Evolutionary conservation across 768 basidiomycete species (phyloP).

Genomic region (Boletus pseudopeckii): DNA sequence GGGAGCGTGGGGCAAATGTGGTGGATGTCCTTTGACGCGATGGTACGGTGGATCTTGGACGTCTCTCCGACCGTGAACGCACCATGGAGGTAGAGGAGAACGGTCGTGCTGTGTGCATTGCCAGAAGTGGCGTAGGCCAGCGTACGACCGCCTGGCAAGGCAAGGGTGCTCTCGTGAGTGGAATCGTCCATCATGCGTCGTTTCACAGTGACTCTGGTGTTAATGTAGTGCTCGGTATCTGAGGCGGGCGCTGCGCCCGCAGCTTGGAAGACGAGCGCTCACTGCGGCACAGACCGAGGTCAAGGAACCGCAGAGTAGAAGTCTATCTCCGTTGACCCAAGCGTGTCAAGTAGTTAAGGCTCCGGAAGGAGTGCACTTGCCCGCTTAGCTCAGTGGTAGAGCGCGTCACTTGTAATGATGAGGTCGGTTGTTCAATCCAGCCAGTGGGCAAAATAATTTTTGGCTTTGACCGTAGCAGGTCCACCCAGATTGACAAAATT

Average conservation of each 20-base stretch:
- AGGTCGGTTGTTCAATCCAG: conserved; percentile 47
- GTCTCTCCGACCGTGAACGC: conserved; percentile 49
- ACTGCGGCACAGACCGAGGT: neutral
- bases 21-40: conserved; percentile 42
- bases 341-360: neutral
- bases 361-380: neutral
- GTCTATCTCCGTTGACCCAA: no score
- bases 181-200: neutral
- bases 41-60: conserved; percentile 29
- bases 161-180: conserved; percentile 17
- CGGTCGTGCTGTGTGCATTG: conserved; percentile 43
- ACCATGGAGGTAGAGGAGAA: conserved; percentile 58
- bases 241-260: neutral
- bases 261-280: neutral
- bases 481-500: neutral
- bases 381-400: conserved; percentile 46
- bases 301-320: no score
- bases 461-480: neutral
- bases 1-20: conserved; percentile 51
- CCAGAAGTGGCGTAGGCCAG: conserved; percentile 56
- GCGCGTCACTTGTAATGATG: conserved; percentile 45
- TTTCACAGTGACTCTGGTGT: neutral
- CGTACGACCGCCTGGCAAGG: conserved; percentile 38
- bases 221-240: neutral
- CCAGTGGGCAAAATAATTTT: conserved; percentile 35